Conservation (phyloP, 805 yeast species). For the Spathaspora gorwiae region DNA sequence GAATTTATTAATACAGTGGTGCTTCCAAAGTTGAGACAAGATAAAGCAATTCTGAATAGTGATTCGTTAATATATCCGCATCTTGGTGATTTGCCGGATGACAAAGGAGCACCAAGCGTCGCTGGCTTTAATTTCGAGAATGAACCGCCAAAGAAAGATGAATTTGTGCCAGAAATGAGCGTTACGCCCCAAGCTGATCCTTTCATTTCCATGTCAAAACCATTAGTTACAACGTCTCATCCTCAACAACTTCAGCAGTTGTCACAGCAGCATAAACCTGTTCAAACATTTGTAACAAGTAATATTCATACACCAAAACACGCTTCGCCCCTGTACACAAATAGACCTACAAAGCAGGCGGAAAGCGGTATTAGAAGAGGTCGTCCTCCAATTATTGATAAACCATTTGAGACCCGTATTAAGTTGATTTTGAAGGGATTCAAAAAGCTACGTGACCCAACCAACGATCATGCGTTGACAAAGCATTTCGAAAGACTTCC, state of each 20-base stretch:
- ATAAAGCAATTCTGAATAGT: slow-evolving; percentile 31
- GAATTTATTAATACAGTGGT: slow-evolving; percentile 42
- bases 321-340: slow-evolving; percentile 1
- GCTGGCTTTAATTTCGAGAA: slow-evolving; percentile 6
- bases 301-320: not conserved
- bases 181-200: slow-evolving; percentile 1
- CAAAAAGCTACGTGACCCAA: slow-evolving; percentile 61
- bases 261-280: not conserved
- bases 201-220: slow-evolving; percentile 6
- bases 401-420: slow-evolving; percentile 88
- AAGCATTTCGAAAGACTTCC: slow-evolving; percentile 78
- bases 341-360: slow-evolving; percentile 6
- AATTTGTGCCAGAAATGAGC: slow-evolving; percentile 7
- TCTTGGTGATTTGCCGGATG: slow-evolving; percentile 67
- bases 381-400: slow-evolving; percentile 86
- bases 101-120: slow-evolving; percentile 18
- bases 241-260: slow-evolving; percentile 1
- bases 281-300: not conserved
- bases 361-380: slow-evolving; percentile 68
- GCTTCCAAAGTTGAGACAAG: slow-evolving; percentile 46
- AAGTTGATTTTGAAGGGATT: slow-evolving; percentile 79
- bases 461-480: slow-evolving; percentile 45
- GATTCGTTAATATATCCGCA: slow-evolving; percentile 50
- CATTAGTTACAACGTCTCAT: slow-evolving; percentile 5
- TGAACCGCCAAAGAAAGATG: slow-evolving; percentile 9